Conservation (phyloP, 2,329 filamentous ascomycete species). For the Emergomyces orientalis region DNA sequence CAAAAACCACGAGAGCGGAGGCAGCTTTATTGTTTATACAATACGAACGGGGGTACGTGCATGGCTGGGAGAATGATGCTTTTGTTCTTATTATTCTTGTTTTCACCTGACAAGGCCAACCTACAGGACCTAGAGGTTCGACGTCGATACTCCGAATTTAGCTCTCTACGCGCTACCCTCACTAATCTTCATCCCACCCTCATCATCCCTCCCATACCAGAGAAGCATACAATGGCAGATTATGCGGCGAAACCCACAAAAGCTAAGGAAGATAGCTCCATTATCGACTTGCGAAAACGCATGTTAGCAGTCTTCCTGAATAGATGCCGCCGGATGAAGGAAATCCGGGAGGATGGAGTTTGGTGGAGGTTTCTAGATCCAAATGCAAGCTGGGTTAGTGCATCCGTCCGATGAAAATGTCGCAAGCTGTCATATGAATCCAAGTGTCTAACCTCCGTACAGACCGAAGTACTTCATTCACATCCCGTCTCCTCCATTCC, state of each 20-base stretch:
- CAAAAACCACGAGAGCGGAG: slow-evolving; percentile 86
- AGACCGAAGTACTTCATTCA: slow-evolving; percentile 93
- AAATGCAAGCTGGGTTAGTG: slow-evolving; percentile 88
- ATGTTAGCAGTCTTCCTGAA: slow-evolving; percentile 97
- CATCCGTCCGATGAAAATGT: background rate
- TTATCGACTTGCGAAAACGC: slow-evolving; percentile 91
- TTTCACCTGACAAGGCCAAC: slow-evolving; percentile 10
- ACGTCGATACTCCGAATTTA: slow-evolving; percentile 92
- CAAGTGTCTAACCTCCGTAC: slow-evolving; percentile 4
- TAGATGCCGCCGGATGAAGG: slow-evolving; percentile 83
- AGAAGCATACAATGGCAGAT: slow-evolving; percentile 98
- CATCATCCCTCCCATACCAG: slow-evolving; percentile 91
- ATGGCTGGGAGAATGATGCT: slow-evolving; percentile 21
- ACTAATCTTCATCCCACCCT: slow-evolving; percentile 89
- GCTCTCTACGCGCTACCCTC: slow-evolving; percentile 77
- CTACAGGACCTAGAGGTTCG: slow-evolving; percentile 84
- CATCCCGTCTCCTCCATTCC: slow-evolving; percentile 85
- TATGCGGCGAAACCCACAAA: slow-evolving; percentile 97
- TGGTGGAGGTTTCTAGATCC: slow-evolving; percentile 98
- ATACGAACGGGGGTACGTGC: slow-evolving; percentile 77
- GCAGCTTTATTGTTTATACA: slow-evolving; percentile 92
- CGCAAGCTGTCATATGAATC: background rate
- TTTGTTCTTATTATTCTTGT: background rate
- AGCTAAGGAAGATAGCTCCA: slow-evolving; percentile 92
- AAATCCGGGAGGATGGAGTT: slow-evolving; percentile 83